Base-by-base conservation (phyloP, 179 eudicot species). In the Drosera spatulata region DNA sequence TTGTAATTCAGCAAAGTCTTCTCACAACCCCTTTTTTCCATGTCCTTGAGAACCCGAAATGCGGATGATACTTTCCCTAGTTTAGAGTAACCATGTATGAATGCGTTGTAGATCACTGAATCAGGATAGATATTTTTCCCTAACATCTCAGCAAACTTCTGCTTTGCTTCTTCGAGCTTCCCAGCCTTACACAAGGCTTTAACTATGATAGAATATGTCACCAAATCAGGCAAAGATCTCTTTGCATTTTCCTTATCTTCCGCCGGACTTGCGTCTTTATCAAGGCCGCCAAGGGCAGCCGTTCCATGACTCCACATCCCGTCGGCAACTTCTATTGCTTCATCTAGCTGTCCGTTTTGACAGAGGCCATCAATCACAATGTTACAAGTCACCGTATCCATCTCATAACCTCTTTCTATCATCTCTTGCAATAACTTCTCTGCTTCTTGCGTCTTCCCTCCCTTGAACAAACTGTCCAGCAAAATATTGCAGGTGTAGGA, bases 31-130 rank as follows among this genome's bases (percentile, higher is more conserved):
- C 70, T 85, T 71, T 72, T 88, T 80, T 91, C 98, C 98, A 91
- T 91, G 73, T 91, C 98, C 70, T 84, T 88, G n/a, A 91, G 87
- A 79, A 86, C 98, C 55, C 85, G 87, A 65, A 91, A 88, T 58
- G 98, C 98, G 50, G 50, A 79, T 52, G 96, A 81, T 39, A 88
- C 65, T 71, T 86, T 91, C 63, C 91, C 96, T 63, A 39, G 61
- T 71, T 73, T 79, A 77, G 87, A 91, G 64, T 84, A 78, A 71
- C 69, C 67, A 61, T 71, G 63, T 40, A 91, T 66, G 62, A 91
- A 85, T 38, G 68, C 84, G 65, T 88, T 75, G 66, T 85, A 91
- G 33, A 88, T 55, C 52, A 65, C 39, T 61, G 93, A 84, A 76
- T 91, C 91, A 50, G 95, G 95, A 57, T 62, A 74, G 50, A 91